These are phyloP conservation scores for Botrytis tulipae DNA, from an alignment of 2,329 filamentous ascomycete species.

Conservation along the genomic window DNA sequence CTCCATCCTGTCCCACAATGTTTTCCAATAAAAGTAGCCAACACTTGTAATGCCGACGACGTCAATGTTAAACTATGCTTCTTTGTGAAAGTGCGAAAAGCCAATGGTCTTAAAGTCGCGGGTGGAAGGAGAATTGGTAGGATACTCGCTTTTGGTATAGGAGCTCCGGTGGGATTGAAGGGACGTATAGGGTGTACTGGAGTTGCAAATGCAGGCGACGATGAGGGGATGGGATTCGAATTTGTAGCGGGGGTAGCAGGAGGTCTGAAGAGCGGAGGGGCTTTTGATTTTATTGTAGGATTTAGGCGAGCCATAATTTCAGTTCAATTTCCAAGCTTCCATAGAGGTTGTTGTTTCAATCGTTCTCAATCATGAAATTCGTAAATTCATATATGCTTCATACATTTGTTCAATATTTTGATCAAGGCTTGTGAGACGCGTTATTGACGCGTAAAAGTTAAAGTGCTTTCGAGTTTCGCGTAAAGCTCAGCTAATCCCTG, in stretches of 20 bases:
- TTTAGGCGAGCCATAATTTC: constrained; percentile 33
- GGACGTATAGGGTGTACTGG: constrained; percentile 75
- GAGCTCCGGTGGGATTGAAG: constrained; percentile 42
- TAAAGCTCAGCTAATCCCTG: constrained; percentile 12
- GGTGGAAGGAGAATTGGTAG: constrained; percentile 88
- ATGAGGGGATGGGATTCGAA: constrained; percentile 71
- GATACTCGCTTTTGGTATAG: constrained; percentile 48
- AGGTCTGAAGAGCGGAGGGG: constrained; percentile 35
- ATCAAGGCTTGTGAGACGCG: constrained; percentile 24
- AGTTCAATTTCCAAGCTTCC: not conserved
- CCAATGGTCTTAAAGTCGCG: constrained; percentile 80
- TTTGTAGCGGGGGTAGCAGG: constrained; percentile 31
- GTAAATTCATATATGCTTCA: constrained; percentile 8
- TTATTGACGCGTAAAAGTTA: constrained; percentile 22
- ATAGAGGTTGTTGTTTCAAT: not conserved
- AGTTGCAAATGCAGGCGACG: constrained; percentile 86
- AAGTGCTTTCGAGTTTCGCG: constrained; percentile 20
- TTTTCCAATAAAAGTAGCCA: constrained; percentile 86
- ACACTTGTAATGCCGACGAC: constrained; percentile 77
- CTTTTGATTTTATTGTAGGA: constrained; percentile 30
- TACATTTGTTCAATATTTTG: not conserved
- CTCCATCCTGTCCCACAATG: constrained; percentile 96
- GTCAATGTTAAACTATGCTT: constrained; percentile 94
- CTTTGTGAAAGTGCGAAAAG: constrained; percentile 94
- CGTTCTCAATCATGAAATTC: not conserved